These are phyloP conservation scores for Dimargaris xerosporica DNA, from an alignment of 192 early-diverging fungal species.

Conservation along the genomic window DNA sequence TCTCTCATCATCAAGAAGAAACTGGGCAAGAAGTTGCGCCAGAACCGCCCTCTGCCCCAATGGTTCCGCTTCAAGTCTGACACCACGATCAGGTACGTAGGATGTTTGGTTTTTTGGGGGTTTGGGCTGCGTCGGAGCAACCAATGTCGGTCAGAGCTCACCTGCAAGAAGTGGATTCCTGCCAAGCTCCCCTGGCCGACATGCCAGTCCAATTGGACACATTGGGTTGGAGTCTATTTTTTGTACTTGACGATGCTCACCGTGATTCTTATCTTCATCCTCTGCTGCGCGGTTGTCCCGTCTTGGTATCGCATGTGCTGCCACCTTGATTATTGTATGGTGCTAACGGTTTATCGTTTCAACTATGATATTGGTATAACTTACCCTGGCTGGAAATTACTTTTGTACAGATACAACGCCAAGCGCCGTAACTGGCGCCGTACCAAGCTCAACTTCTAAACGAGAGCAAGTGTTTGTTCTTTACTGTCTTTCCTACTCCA, in stretches of 20 bases:
- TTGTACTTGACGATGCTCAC: background rate
- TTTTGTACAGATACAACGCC: conserved; percentile 72
- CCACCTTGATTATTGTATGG: too few relatives aligned
- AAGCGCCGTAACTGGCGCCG: conserved; percentile 99
- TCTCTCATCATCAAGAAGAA: conserved; percentile 92
- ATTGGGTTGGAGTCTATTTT: background rate
- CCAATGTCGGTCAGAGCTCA: too few relatives aligned
- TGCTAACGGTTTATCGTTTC: too few relatives aligned
- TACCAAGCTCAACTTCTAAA: conserved; percentile 93
- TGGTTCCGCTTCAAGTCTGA: conserved; percentile 96
- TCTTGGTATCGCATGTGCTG: too few relatives aligned
- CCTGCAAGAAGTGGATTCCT: too few relatives aligned
- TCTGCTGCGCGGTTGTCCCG: too few relatives aligned
- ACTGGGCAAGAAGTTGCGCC: conserved; percentile 97
- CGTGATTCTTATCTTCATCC: background rate
- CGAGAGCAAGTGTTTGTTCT: background rate
- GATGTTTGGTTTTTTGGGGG: background rate
- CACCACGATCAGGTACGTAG: conserved; percentile 69
- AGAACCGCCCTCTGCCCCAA: conserved; percentile 95
- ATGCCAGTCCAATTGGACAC: background rate
- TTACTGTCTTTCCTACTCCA: too few relatives aligned
- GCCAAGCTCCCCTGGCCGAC: background rate
- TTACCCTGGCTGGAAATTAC: too few relatives aligned
- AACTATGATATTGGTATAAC: too few relatives aligned
- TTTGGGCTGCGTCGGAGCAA: too few relatives aligned